Evolutionary conservation across 441 rosid genomes (phyloP).

Genomic region (Monsonia emarginata): DNA sequence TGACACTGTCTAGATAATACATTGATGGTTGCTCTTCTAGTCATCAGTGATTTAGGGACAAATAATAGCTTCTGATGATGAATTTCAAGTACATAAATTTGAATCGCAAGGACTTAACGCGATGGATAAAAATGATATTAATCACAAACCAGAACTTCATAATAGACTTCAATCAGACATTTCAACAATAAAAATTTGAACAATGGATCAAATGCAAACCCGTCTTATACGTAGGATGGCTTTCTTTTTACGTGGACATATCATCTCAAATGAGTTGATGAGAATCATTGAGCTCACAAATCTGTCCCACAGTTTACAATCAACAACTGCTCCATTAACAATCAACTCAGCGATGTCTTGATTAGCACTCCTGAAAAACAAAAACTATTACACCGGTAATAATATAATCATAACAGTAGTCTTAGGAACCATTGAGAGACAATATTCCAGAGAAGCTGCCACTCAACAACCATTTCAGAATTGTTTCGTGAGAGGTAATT

Average conservation of each 20-base stretch:
- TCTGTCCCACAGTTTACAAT: slow-evolving; percentile 61
- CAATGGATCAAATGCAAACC: slow-evolving; percentile 35
- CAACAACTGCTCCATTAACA: slow-evolving; percentile 41
- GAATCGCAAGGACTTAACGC: background rate
- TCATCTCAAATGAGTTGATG: slow-evolving; percentile 43
- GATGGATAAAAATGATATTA: background rate
- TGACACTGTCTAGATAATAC: too few species aligned
- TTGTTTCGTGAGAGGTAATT: background rate
- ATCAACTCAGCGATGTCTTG: slow-evolving; percentile 45
- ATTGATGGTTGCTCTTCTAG: background rate
- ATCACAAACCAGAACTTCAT: background rate
- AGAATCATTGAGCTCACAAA: slow-evolving; percentile 35
- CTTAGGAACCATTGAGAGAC: background rate
- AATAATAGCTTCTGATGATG: background rate
- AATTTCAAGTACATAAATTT: background rate
- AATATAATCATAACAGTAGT: background rate
- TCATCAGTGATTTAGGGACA: background rate
- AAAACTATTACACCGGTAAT: slow-evolving; percentile 15
- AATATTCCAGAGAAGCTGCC: background rate
- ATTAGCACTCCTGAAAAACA: slow-evolving; percentile 38
- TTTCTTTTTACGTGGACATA: slow-evolving; percentile 43
- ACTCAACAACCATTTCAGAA: slow-evolving; percentile 1
- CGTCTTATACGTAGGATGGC: slow-evolving; percentile 41
- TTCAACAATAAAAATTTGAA: background rate
- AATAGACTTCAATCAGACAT: background rate